These are phyloP conservation scores for Pseudogymnoascus sp. DNA, from an alignment of 2,329 filamentous ascomycete species.

Conservation along the genomic window DNA sequence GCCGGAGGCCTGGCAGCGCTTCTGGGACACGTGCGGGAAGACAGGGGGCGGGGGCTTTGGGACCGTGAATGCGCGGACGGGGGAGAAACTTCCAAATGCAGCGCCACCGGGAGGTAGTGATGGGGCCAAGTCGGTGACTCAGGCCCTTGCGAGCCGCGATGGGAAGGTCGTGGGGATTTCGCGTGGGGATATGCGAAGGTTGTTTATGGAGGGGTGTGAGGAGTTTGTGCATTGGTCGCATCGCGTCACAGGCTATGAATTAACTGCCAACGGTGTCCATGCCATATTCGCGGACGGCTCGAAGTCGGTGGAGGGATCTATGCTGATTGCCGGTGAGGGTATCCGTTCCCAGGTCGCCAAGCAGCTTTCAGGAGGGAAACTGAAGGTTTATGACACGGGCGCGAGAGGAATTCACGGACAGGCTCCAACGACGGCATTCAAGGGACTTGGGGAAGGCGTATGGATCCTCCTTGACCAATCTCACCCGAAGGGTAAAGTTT, in stretches of 20 bases:
- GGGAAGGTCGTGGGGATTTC: conserved; percentile 56
- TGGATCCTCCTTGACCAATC: conserved; percentile 46
- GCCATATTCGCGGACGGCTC: conserved; percentile 54
- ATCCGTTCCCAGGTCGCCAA: conserved; percentile 53
- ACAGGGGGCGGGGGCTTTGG: conserved; percentile 50
- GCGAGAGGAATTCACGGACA: conserved; percentile 60
- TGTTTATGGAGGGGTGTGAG: conserved; percentile 52
- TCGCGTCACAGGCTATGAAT: conserved; percentile 52
- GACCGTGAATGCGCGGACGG: conserved; percentile 46
- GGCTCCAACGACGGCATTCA: conserved; percentile 55
- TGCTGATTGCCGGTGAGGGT: conserved; percentile 57
- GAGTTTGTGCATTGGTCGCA: conserved; percentile 47
- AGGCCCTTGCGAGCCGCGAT: conserved; percentile 41
- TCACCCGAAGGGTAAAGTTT: conserved; percentile 40
- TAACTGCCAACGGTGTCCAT: conserved; percentile 46
- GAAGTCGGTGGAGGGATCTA: conserved; percentile 49
- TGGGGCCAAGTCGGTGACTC: conserved; percentile 24
- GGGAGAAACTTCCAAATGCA: conserved; percentile 32
- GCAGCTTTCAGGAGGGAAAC: conserved; percentile 48
- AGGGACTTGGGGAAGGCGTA: conserved; percentile 55
- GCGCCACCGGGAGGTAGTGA: conserved; percentile 16
- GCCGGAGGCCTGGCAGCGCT: conserved; percentile 40
- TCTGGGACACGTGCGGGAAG: conserved; percentile 53
- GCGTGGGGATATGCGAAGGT: conserved; percentile 53
- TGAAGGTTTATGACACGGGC: conserved; percentile 58